These are phyloP conservation scores for Zymoseptoria brevis DNA, from an alignment of 2,329 filamentous ascomycete genomes.

Conservation along the genomic window DNA sequence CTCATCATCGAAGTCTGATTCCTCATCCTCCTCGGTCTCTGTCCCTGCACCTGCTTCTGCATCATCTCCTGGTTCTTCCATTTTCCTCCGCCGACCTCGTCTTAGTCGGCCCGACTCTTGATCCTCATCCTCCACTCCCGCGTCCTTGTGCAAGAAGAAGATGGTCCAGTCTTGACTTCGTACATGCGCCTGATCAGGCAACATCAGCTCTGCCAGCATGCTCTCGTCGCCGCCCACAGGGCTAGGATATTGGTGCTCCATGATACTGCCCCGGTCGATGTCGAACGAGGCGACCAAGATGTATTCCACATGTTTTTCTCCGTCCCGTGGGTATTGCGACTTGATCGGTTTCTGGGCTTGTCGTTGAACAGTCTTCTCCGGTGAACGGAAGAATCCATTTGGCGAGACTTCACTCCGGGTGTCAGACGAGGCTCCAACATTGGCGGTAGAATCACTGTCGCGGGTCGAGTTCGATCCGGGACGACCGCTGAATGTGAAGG, in stretches of 20 bases:
- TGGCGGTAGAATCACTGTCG: slow-evolving; percentile 4
- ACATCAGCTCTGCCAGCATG: slow-evolving; percentile 96
- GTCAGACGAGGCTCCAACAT: slow-evolving; percentile 2
- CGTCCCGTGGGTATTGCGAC: slow-evolving; percentile 43
- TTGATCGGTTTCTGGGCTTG: slow-evolving; percentile 27
- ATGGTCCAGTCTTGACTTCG: slow-evolving; percentile 98
- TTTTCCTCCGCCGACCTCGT: slow-evolving; percentile 30
- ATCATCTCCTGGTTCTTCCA: slow-evolving; percentile 43
- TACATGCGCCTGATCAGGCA: slow-evolving; percentile 92
- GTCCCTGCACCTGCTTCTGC: slow-evolving; percentile 42
- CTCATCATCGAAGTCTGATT: slow-evolving; percentile 44
- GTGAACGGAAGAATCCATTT: slow-evolving; percentile 18
- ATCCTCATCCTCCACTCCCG: slow-evolving; percentile 70
- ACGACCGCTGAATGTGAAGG: slow-evolving; percentile 29
- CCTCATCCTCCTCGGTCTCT: slow-evolving; percentile 44
- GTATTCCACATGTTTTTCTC: slow-evolving; percentile 93
- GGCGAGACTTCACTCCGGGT: slow-evolving; percentile 3
- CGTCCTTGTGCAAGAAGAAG: slow-evolving; percentile 96
- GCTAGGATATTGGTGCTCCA: slow-evolving; percentile 96
- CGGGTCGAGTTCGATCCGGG: slow-evolving; percentile 12
- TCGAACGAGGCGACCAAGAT: slow-evolving; percentile 96
- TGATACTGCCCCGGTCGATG: slow-evolving; percentile 88
- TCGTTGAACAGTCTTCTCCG: slow-evolving; percentile 5
- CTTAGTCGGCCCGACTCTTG: slow-evolving; percentile 48
- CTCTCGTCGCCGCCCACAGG: slow-evolving; percentile 95